These are phyloP conservation scores for Cyberlindnera misumaiensis DNA, from an alignment of 805 yeast genomes.

Conservation along the genomic window DNA sequence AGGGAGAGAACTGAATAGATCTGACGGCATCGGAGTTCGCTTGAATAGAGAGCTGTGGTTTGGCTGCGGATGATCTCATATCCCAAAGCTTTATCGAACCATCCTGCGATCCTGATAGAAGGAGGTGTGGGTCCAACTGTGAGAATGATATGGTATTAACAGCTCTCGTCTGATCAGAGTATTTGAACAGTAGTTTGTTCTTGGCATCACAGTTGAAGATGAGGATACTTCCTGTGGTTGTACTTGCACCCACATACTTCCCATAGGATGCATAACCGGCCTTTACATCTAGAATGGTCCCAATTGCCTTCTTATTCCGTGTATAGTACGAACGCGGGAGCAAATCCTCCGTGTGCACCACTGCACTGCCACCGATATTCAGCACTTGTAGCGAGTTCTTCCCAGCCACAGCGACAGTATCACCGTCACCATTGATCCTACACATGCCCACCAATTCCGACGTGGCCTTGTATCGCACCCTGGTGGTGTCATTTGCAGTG, in stretches of 20 bases:
- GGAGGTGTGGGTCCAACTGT: slow-evolving; percentile 29
- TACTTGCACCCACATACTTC: slow-evolving; percentile 36
- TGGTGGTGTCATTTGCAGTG: slow-evolving; percentile 1
- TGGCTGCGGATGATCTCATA: slow-evolving; percentile 39
- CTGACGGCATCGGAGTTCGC: slow-evolving; percentile 62
- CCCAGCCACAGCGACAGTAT: slow-evolving; percentile 34
- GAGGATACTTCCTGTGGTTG: slow-evolving; percentile 42
- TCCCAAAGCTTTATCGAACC: slow-evolving; percentile 78
- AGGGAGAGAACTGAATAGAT: slow-evolving; percentile 48
- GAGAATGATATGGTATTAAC: slow-evolving; percentile 39
- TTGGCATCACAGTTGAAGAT: slow-evolving; percentile 23
- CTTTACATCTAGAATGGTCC: slow-evolving; percentile 36
- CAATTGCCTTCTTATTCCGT: slow-evolving; percentile 29
- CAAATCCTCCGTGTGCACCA: slow-evolving; percentile 30
- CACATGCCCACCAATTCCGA: slow-evolving; percentile 25
- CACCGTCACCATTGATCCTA: slow-evolving; percentile 15
- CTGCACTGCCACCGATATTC: slow-evolving; percentile 24
- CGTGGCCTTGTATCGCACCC: slow-evolving; percentile 24
- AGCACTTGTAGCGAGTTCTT: slow-evolving; percentile 34
- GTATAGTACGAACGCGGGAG: slow-evolving; percentile 20
- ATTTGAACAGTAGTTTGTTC: slow-evolving; percentile 23
- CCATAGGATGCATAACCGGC: slow-evolving; percentile 36
- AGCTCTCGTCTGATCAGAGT: slow-evolving; percentile 39
- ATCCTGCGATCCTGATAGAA: slow-evolving; percentile 71
- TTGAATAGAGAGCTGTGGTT: slow-evolving; percentile 43